Evolutionary conservation across 2,329 filamentous ascomycete species (phyloP).

Genomic region (Exserohilum rostratum): DNA sequence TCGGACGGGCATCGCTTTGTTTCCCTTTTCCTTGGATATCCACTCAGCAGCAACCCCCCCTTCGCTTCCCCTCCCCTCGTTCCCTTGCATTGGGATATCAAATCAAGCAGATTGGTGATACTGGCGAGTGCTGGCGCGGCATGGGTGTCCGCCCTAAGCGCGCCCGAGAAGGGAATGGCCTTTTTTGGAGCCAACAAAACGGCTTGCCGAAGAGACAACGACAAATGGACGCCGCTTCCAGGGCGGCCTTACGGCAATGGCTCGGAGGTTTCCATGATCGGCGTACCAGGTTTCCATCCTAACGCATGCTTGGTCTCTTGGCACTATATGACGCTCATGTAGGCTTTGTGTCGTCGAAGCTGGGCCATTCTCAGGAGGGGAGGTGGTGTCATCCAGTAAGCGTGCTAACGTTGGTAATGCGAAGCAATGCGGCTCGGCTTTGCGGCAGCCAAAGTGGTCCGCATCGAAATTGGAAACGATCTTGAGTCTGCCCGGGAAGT

Average conservation of each 20-base stretch:
- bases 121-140: too few relatives aligned
- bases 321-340: too few relatives aligned
- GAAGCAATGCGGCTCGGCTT: too few relatives aligned
- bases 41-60: too few relatives aligned
- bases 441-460: too few relatives aligned
- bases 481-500: background rate
- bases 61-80: background rate
- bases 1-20: background rate
- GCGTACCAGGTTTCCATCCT: background rate
- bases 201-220: conserved; percentile 1
- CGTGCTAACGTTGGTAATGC: too few relatives aligned
- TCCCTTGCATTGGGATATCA: too few relatives aligned
- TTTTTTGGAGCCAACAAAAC: background rate
- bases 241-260: background rate
- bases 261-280: conserved; percentile 6
- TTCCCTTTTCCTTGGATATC: background rate
- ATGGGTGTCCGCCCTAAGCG: background rate
- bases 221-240: background rate
- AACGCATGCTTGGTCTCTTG: too few relatives aligned
- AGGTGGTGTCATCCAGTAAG: too few relatives aligned
- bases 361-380: too few relatives aligned
- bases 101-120: background rate
- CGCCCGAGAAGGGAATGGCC: background rate
- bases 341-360: too few relatives aligned
- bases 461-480: too few relatives aligned